A percentile compares a stretch with the other conserved stretches of the same genome.
phyloP scores from a whole-genome alignment of 371 early-diverging fungal species.

The Rhizopus sp. region DNA sequence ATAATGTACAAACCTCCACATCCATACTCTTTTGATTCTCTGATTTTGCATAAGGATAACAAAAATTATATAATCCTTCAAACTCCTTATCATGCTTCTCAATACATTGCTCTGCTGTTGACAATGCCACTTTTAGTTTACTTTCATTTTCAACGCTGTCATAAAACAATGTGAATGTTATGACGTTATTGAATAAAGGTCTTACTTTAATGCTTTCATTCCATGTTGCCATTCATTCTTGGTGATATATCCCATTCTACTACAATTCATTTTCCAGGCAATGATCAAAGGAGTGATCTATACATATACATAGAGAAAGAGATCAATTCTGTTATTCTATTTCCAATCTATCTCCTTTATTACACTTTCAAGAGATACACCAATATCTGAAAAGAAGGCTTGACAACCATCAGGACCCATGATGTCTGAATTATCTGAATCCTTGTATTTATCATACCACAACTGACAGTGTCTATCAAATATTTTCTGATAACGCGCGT shows the following conservation, averaged over 20 bases:
- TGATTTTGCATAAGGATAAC: constrained; percentile 40
- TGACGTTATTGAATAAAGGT: neutral
- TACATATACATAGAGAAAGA: no score
- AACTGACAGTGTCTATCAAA: neutral
- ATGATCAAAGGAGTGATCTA: constrained; percentile 36
- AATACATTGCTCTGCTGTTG: constrained; percentile 10
- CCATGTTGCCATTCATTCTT: constrained; percentile 16
- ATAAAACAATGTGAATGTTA: neutral
- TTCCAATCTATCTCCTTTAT: neutral
- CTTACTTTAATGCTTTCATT: constrained; percentile 13
- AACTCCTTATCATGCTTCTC: constrained; percentile 15
- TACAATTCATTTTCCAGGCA: constrained; percentile 41
- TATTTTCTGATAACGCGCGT: constrained; percentile 7
- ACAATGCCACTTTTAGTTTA: constrained; percentile 14
- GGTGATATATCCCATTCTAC: constrained; percentile 35
- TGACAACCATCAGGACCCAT: constrained; percentile 44
- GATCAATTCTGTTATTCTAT: neutral
- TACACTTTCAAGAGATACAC: constrained; percentile 38
- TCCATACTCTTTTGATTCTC: constrained; percentile 46
- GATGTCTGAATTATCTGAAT: constrained; percentile 19
- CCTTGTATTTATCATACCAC: constrained; percentile 35
- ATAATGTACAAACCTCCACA: constrained; percentile 25
- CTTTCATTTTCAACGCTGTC: constrained; percentile 22
- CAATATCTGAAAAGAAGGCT: constrained; percentile 33
- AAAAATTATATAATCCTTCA: constrained; percentile 34